Base-by-base conservation (phyloP, 2,329 filamentous ascomycete species). In the Clonostachys rhizophaga region DNA sequence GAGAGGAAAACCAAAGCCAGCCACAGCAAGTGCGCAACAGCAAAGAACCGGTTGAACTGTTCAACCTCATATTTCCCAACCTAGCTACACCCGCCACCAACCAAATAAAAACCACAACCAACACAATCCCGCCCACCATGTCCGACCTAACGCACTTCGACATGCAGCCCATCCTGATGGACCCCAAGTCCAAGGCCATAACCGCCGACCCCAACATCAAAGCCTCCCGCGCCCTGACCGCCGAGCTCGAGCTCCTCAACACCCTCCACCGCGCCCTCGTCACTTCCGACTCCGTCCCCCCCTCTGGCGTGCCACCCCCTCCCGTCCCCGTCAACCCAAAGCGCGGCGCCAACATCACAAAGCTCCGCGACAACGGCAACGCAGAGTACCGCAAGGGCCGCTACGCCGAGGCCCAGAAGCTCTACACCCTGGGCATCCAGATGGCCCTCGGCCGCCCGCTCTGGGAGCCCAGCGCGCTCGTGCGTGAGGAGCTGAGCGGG, bases 271-370 rank as follows among this genome's bases (percentile, higher is more conserved):
- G 83, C 55, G 67, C 79, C 40, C 80, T 97, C 50, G 74, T 94
- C 57, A 68, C 69, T 57, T 67, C 69, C 47, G 65, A 67, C 11
- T 54, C 55, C 10, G 79, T 90, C 55, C 76, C 81, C 41, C 66
- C 72, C 33, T 77, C 81, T 49, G 76, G 70, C 43, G 74, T 90
- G 17, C 92, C 92, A 0, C 91, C 91, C 6, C 87, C 92, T 0
- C 94, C 94, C 0, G 79, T 95, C 40, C 91, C 91, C 50, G 86
- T 96, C 52, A 95, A 96, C 75, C 91, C 90, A 45, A 96, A 96
- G 72, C 89, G 92, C 61, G 85, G 81, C 54, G 90, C 89, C 35
- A 84, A 91, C 63, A 87, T 99, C 68, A 82, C 77, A 69, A 97
- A 97, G 72, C 84, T 97, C 55, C 89, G 91, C 64, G 94, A 97